Conservation (phyloP, 2,329 filamentous ascomycete genomes). For the Colletotrichum spaethianum region DNA sequence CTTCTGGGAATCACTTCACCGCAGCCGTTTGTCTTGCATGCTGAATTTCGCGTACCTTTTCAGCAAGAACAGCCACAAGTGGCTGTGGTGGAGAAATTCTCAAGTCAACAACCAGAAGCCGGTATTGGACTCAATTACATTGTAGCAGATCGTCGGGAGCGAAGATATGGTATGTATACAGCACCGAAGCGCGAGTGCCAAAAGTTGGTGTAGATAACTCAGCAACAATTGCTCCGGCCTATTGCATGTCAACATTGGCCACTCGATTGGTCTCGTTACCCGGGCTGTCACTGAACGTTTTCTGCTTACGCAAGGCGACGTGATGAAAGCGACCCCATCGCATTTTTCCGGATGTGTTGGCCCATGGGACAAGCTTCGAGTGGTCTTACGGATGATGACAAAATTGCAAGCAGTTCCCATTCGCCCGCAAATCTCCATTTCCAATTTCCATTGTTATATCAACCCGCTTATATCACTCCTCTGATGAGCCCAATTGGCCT, state of each 20-base stretch:
- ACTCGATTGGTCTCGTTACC: background rate
- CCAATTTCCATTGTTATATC: background rate
- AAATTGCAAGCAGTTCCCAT: background rate
- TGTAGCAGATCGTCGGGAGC: no score
- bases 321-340: background rate
- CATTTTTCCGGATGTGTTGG: background rate
- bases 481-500: background rate
- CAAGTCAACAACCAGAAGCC: no score
- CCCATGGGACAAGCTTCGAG: background rate
- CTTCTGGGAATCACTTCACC: background rate
- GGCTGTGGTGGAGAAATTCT: no score
- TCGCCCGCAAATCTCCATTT: background rate
- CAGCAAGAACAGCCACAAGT: no score
- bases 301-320: background rate
- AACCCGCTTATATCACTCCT: background rate
- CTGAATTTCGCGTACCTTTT: no score
- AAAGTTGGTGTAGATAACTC: background rate
- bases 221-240: background rate
- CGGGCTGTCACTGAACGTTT: background rate
- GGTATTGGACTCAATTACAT: no score
- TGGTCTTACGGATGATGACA: background rate
- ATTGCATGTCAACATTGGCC: background rate
- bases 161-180: no score
- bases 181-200: background rate
- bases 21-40: background rate